A percentile compares a stretch with the other conserved stretches of the same genome.
Conservation (phyloP, 1,284 basidiomycete species). For the Abortiporus biennis region DNA sequence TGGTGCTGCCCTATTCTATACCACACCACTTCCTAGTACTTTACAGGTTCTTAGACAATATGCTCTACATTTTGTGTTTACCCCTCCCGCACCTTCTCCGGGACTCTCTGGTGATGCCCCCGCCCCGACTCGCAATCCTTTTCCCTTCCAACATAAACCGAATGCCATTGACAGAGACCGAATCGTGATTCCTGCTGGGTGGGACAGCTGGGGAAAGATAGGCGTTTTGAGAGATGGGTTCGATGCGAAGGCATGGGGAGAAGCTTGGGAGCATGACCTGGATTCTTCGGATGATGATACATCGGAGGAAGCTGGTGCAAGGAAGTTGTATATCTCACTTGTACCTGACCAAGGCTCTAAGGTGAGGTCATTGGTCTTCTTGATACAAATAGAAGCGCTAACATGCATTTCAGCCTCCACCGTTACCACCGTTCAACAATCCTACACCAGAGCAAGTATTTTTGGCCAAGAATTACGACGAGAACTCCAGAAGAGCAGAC, state of each 20-base stretch:
- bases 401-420: slow-evolving; percentile 44
- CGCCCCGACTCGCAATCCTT: slow-evolving; percentile 64
- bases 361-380: slow-evolving; percentile 30
- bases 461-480: slow-evolving; percentile 83
- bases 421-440: slow-evolving; percentile 69
- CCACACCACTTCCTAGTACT: slow-evolving; percentile 78
- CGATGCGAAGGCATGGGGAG: slow-evolving; percentile 75
- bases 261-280: slow-evolving; percentile 77
- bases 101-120: slow-evolving; percentile 38
- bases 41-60: slow-evolving; percentile 82
- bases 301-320: slow-evolving; percentile 45
- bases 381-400: neutral
- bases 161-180: slow-evolving; percentile 91
- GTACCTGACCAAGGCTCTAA: slow-evolving; percentile 71
- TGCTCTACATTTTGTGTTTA: slow-evolving; percentile 81
- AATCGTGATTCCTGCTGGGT: slow-evolving; percentile 89
- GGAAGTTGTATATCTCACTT: slow-evolving; percentile 50
- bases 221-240: slow-evolving; percentile 88
- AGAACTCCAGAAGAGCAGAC: slow-evolving; percentile 82
- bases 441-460: slow-evolving; percentile 84
- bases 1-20: slow-evolving; percentile 91
- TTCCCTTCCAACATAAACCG: slow-evolving; percentile 82
- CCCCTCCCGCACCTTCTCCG: slow-evolving; percentile 60
- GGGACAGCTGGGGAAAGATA: slow-evolving; percentile 99
- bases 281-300: slow-evolving; percentile 33